These are phyloP conservation scores for Umbelopsis sp. DNA, from an alignment of 371 early-diverging fungal genomes.

Conservation along the genomic window DNA sequence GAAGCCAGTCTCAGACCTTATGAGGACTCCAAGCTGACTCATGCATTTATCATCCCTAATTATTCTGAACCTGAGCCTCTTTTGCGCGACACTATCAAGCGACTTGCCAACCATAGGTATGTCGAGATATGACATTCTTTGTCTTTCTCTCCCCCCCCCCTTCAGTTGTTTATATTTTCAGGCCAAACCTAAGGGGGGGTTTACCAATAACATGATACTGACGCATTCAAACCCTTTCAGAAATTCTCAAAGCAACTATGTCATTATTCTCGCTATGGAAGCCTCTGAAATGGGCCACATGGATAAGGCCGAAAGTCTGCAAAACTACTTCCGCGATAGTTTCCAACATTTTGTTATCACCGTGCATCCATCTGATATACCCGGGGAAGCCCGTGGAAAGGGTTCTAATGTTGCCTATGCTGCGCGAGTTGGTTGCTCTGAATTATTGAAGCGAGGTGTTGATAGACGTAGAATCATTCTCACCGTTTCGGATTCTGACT, in stretches of 20 bases:
- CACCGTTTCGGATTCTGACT: conserved; percentile 57
- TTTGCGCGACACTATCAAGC: conserved; percentile 46
- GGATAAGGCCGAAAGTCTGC: conserved; percentile 57
- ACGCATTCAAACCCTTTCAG: conserved; percentile 4
- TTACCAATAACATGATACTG: conserved; percentile 1
- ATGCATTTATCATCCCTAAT: conserved; percentile 68
- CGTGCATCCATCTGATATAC: conserved; percentile 63
- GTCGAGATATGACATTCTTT: conserved; percentile 18
- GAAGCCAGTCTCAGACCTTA: conserved; percentile 35
- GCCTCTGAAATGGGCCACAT: conserved; percentile 57
- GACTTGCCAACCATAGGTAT: conserved; percentile 48
- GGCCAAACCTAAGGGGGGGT: background rate
- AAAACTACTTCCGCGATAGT: conserved; percentile 52
- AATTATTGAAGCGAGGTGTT: conserved; percentile 34
- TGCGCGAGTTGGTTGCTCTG: conserved; percentile 39
- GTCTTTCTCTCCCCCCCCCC: background rate
- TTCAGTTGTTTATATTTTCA: conserved; percentile 3
- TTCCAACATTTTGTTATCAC: conserved; percentile 70
- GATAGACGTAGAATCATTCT: conserved; percentile 58
- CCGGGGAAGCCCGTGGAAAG: conserved; percentile 75
- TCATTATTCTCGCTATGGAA: conserved; percentile 76
- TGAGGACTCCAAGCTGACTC: conserved; percentile 33
- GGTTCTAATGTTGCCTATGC: conserved; percentile 73
- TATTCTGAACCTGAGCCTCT: conserved; percentile 60
- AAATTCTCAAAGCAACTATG: conserved; percentile 40